Conservation (phyloP, 305 asterid genomes). For the Fraxinus platypoda region DNA sequence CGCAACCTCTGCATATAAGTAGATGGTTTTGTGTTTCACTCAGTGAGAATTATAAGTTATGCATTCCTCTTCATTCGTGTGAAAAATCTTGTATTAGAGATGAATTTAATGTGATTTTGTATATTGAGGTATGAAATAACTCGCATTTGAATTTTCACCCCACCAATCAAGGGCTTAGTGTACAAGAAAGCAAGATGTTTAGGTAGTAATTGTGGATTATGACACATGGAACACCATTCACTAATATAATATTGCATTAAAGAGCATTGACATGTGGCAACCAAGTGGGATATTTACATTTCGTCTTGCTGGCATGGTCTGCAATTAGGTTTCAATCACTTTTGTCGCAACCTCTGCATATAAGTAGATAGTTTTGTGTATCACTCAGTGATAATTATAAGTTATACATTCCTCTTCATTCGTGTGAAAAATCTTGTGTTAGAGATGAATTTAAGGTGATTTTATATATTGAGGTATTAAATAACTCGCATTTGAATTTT, state of each 20-base stretch:
- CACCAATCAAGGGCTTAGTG: neutral
- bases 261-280: conserved; percentile 4
- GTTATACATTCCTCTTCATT: neutral
- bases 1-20: neutral
- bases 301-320: neutral
- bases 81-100: neutral
- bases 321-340: neutral
- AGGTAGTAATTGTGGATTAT: neutral
- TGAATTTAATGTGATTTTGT: neutral
- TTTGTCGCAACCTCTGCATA: neutral
- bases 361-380: neutral
- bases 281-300: neutral
- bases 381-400: neutral
- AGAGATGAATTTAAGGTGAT: neutral
- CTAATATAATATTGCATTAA: neutral
- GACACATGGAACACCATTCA: neutral
- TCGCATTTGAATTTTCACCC: neutral
- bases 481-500: neutral
- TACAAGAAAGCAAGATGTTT: neutral
- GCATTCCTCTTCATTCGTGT: neutral
- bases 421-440: neutral
- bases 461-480: neutral
- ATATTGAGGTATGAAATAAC: neutral
- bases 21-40: neutral
- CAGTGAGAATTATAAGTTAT: neutral